Evolutionary conservation across 345 rosid genomes (phyloP).

Genomic region (Turnera subulata): DNA sequence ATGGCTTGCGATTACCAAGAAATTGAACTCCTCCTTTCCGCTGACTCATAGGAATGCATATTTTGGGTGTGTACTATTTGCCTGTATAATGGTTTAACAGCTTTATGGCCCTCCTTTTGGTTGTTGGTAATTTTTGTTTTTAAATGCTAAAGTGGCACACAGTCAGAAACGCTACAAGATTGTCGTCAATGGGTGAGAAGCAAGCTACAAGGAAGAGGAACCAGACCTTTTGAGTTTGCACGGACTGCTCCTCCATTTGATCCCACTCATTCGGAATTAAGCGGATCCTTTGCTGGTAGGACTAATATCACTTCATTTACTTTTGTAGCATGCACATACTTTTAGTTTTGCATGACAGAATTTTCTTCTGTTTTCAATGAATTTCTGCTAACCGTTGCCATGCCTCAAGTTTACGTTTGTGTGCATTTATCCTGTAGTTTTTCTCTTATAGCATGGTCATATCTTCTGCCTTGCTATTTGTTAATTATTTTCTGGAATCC

Average conservation of each 20-base stretch:
- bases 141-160: slow-evolving; percentile 34
- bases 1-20: slow-evolving; percentile 71
- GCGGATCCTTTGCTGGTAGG: slow-evolving; percentile 29
- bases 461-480: too few species aligned
- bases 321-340: neutral
- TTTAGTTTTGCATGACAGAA: too few species aligned
- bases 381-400: too few species aligned
- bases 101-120: neutral
- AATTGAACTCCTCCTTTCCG: slow-evolving; percentile 66
- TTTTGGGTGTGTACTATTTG: slow-evolving; percentile 40
- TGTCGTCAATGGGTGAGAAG: slow-evolving; percentile 61
- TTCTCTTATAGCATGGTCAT: too few species aligned
- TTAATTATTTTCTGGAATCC: too few species aligned
- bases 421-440: too few species aligned
- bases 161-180: slow-evolving; percentile 44
- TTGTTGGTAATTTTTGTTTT: neutral
- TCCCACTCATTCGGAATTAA: slow-evolving; percentile 39
- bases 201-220: slow-evolving; percentile 58
- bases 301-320: neutral
- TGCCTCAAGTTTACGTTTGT: too few species aligned
- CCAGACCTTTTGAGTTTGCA: slow-evolving; percentile 69
- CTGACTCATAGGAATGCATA: slow-evolving; percentile 42
- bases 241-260: slow-evolving; percentile 54
- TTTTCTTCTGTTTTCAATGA: too few species aligned
- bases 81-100: neutral